A percentile compares a stretch with the other conserved stretches of the same genome.
These are phyloP conservation scores for Penicillium mononematosum DNA, from an alignment of 495 filamentous ascomycete genomes.

Conservation along the genomic window DNA sequence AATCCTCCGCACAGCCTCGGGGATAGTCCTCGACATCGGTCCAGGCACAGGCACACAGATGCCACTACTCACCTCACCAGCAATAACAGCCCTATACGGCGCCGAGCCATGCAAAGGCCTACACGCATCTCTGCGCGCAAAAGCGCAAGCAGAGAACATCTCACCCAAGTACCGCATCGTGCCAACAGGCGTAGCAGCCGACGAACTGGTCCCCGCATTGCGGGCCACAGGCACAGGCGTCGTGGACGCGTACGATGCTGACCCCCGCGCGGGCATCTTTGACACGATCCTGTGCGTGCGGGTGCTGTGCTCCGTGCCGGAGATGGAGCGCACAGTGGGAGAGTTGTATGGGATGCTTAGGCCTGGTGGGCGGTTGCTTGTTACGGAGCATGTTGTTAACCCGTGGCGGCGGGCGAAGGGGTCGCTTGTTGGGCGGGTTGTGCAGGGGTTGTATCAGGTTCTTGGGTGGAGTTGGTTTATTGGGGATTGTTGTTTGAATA, in stretches of 20 bases:
- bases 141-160: conserved; percentile 50
- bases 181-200: conserved; percentile 57
- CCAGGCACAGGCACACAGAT: conserved; percentile 52
- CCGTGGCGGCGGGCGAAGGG: conserved; percentile 47
- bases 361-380: conserved; percentile 65
- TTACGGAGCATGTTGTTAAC: conserved; percentile 69
- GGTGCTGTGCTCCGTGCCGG: conserved; percentile 70
- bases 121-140: conserved; percentile 49
- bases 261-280: conserved; percentile 43
- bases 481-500: conserved; percentile 58
- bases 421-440: conserved; percentile 48
- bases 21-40: conserved; percentile 49
- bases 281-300: conserved; percentile 69
- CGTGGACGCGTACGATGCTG: conserved; percentile 9
- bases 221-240: conserved; percentile 41
- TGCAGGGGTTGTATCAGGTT: conserved; percentile 33
- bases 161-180: conserved; percentile 63
- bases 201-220: conserved; percentile 38
- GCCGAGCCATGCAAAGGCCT: conserved; percentile 63
- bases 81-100: conserved; percentile 61
- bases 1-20: conserved; percentile 35
- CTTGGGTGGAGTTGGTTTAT: conserved; percentile 49
- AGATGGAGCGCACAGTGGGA: conserved; percentile 53
- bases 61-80: conserved; percentile 39
- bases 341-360: conserved; percentile 62